These are phyloP conservation scores for Agrocybe chaxingu DNA, from an alignment of 768 basidiomycete genomes.

Conservation along the genomic window DNA sequence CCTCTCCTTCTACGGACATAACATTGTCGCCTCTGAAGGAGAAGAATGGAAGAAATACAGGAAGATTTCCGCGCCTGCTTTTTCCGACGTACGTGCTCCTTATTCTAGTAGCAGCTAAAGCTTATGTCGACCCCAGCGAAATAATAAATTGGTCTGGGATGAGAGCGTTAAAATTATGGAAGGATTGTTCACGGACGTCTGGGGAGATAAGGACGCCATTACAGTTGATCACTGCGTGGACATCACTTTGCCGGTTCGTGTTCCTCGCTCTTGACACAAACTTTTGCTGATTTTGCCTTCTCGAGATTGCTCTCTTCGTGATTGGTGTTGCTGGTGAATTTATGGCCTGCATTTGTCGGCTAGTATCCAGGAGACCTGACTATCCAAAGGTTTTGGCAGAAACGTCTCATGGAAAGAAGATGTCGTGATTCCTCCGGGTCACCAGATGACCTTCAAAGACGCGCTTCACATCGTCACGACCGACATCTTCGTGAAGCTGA, in stretches of 20 bases:
- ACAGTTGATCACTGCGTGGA: slow-evolving; percentile 44
- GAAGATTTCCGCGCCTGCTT: slow-evolving; percentile 61
- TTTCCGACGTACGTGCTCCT: slow-evolving; percentile 48
- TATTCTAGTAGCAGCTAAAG: neutral
- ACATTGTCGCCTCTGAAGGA: slow-evolving; percentile 64
- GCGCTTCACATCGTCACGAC: slow-evolving; percentile 42
- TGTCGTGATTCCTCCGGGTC: slow-evolving; percentile 33
- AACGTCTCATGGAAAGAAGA: slow-evolving; percentile 46
- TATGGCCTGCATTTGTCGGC: neutral
- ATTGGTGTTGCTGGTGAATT: slow-evolving; percentile 48
- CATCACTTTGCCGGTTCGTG: slow-evolving; percentile 49
- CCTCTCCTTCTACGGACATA: slow-evolving; percentile 52
- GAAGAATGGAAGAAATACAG: slow-evolving; percentile 65
- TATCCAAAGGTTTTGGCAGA: slow-evolving; percentile 46
- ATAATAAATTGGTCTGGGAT: slow-evolving; percentile 48
- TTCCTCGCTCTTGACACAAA: neutral
- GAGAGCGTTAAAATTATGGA: slow-evolving; percentile 39
- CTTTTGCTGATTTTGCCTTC: slow-evolving; percentile 5
- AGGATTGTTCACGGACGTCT: slow-evolving; percentile 44
- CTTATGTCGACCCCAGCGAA: slow-evolving; percentile 26
- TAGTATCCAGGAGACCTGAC: neutral
- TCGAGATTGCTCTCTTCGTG: slow-evolving; percentile 52
- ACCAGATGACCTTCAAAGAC: slow-evolving; percentile 46
- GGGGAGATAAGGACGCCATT: slow-evolving; percentile 39
- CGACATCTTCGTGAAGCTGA: slow-evolving; percentile 32